A percentile compares a stretch with the other conserved stretches of the same genome.
These are phyloP conservation scores for Pythium phragmitis DNA, from an alignment of 352 stramenopile species.

Conservation along the genomic window DNA sequence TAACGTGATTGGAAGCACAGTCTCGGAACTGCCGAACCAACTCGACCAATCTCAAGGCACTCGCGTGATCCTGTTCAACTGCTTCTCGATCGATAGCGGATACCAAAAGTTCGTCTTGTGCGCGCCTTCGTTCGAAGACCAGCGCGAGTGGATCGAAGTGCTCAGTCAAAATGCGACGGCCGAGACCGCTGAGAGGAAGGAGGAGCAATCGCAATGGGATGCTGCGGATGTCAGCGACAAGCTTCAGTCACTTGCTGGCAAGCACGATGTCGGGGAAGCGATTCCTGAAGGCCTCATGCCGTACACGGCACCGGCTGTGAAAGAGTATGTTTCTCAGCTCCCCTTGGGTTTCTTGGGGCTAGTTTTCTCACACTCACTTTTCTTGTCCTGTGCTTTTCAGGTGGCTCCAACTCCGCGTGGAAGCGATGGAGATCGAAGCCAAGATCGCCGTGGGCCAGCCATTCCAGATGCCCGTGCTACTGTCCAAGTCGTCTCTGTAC, in stretches of 20 bases:
- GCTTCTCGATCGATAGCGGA: conserved; percentile 81
- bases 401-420: conserved; percentile 85
- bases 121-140: conserved; percentile 84
- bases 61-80: conserved; percentile 85
- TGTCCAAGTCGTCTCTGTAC: conserved; percentile 88
- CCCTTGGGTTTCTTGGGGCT: neutral
- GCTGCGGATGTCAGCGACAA: conserved; percentile 71
- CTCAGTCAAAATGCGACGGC: conserved; percentile 81
- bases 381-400: conserved; percentile 31
- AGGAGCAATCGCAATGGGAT: conserved; percentile 77
- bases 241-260: conserved; percentile 79
- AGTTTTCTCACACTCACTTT: neutral
- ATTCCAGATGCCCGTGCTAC: conserved; percentile 81
- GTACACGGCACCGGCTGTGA: conserved; percentile 81
- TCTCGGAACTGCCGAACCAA: conserved; percentile 85
- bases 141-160: conserved; percentile 88
- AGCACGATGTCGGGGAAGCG: conserved; percentile 63
- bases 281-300: conserved; percentile 66
- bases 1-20: conserved; percentile 78
- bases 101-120: conserved; percentile 84
- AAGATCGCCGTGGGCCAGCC: conserved; percentile 76
- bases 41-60: conserved; percentile 86
- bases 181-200: conserved; percentile 76
- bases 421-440: conserved; percentile 82
- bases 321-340: conserved; percentile 64